Percentiles rank a stretch among this genome's conserved stretches.
phyloP scores from a whole-genome alignment of 768 basidiomycete genomes.

The Polyporus arcularius region DNA sequence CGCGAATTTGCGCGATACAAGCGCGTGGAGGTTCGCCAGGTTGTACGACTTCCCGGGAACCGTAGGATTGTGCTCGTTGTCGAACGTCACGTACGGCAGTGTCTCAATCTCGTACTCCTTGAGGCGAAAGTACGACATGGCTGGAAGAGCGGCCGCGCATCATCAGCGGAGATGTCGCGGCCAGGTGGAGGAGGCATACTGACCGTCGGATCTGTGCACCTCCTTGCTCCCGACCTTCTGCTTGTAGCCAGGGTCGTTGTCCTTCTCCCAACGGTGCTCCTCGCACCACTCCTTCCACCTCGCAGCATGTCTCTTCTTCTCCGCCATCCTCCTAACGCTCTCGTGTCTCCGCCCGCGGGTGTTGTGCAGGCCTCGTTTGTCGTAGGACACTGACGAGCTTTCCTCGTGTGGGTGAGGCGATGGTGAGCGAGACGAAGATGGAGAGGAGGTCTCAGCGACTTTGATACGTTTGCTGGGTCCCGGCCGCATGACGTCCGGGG shows the following conservation, averaged over 20 bases:
- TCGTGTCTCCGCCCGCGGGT: no score
- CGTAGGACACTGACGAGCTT: no score
- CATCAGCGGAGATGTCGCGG: not conserved
- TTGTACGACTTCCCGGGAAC: not conserved
- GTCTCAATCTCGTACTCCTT: slow-evolving; percentile 2
- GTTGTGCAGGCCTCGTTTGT: no score
- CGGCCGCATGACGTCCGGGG: no score
- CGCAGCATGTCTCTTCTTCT: not conserved
- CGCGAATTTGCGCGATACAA: slow-evolving; percentile 2
- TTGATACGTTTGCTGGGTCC: no score
- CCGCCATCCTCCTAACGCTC: no score
- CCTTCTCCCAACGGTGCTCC: not conserved
- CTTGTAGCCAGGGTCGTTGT: not conserved
- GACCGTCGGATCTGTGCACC: not conserved
- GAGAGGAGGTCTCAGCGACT: no score
- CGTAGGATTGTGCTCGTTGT: not conserved
- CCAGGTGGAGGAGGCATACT: not conserved
- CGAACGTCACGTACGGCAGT: not conserved
- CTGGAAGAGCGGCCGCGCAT: not conserved
- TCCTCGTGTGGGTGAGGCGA: no score
- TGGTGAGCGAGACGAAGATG: no score
- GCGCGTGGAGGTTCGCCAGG: slow-evolving; percentile 1
- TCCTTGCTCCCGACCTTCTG: slow-evolving; percentile 1
- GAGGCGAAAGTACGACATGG: slow-evolving; percentile 1
- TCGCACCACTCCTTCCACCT: not conserved